Base-by-base conservation (phyloP, 192 early-diverging fungal genomes). In the Borealophlyctis nickersoniae region DNA sequence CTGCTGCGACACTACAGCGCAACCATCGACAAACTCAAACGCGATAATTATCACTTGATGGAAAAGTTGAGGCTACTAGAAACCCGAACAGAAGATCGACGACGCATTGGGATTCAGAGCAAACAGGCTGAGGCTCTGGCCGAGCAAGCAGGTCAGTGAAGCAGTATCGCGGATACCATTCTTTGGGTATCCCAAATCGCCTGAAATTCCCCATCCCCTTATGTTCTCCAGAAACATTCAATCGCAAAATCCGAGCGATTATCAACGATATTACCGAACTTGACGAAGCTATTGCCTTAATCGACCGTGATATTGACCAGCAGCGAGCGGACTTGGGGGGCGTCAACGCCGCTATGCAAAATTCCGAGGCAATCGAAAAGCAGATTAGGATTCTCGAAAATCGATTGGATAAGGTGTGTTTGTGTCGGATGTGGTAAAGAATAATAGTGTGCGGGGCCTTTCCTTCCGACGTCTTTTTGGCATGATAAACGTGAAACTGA, bases 371-470 rank as follows among this genome's bases (percentile, higher is more conserved):
- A n/a, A 81, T 81, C 30, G 73, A 65, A 30, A 84, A 84, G 60
- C 78, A 80, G 60, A 77, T 80, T 33, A 56, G 73, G 16, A 73
- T 84, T 11, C 73, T 84, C 23, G 82, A 84, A 51, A 84, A 84
- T 57, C 57, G 82, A 52, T 67, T 84, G 16, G 82, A 84, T 60
- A 83, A 83, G 62, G 77, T 73, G 31, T n/a, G 54, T 4, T 13
- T 23, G 19, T 22, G 48, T 27, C 19, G 16, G 23, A 36, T 61
- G 2, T 48, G 14, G 22, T 13, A 23, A 49, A 51, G n/a, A 27
- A 34, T 33, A 9, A n/a, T 23, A 1, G 1, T 14, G n/a, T 24
- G 7, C 2, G 19, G 48, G 11, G 1, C 36, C 0, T 50, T 23
- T 24, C 50, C 48, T 23, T 36, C 30, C 19, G 30, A 16, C 57